Conservation (phyloP, 1,139 yeast species). For the Kazachstania sp. region DNA sequence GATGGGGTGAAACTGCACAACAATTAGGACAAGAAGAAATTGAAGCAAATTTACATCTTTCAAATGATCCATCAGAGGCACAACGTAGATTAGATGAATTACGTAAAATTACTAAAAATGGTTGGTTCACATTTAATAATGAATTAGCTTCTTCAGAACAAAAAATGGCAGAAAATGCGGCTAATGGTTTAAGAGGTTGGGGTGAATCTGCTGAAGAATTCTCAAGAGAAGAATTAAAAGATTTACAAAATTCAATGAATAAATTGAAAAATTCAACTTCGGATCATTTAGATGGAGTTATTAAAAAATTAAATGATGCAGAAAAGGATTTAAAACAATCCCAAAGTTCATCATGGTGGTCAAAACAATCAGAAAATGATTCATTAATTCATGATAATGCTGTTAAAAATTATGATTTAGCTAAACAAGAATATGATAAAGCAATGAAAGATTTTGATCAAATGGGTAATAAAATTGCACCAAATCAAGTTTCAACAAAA, state of each 20-base stretch:
- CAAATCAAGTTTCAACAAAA: not conserved
- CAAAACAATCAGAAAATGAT: not conserved
- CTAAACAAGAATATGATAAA: conserved; percentile 2
- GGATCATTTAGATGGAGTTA: conserved; percentile 13
- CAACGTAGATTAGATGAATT: conserved; percentile 20
- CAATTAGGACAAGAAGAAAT: conserved; percentile 36
- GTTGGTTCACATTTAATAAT: conserved; percentile 21
- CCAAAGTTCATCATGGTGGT: conserved; percentile 29
- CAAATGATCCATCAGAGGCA: conserved; percentile 3
- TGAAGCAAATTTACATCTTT: conserved; percentile 20
- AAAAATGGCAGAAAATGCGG: conserved; percentile 27
- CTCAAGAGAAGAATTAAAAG: conserved; percentile 36
- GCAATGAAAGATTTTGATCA: conserved; percentile 2
- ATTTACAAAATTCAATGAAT: conserved; percentile 16
- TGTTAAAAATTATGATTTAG: conserved; percentile 2
- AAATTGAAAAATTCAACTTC: conserved; percentile 8
- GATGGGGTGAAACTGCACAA: conserved; percentile 40
- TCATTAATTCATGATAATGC: not conserved
- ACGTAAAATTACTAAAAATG: conserved; percentile 19
- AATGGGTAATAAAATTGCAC: not conserved
- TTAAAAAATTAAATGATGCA: conserved; percentile 40
- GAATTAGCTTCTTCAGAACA: conserved; percentile 18
- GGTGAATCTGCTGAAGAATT: conserved; percentile 37
- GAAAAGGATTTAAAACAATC: conserved; percentile 81
- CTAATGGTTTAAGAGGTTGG: conserved; percentile 37